These are phyloP conservation scores for Citrullus mucosospermus DNA, from an alignment of 306 rosid species.

Conservation along the genomic window DNA sequence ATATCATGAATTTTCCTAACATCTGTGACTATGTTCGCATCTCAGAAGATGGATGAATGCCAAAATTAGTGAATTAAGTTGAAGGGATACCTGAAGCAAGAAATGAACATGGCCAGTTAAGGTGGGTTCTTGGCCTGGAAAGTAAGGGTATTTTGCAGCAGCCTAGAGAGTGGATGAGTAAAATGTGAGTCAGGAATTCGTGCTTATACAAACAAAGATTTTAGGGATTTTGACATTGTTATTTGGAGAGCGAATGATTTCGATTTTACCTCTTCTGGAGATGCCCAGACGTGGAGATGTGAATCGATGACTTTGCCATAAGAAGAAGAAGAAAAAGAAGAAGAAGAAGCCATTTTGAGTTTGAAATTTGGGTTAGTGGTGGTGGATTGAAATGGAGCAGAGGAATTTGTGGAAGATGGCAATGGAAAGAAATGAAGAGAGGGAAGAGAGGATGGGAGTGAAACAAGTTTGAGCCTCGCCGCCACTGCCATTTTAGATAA, in stretches of 20 bases:
- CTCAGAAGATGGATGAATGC: background rate
- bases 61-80: background rate
- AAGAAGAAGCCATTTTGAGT: background rate
- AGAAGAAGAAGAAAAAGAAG: background rate
- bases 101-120: conserved; percentile 52
- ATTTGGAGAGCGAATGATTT: background rate
- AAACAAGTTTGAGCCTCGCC: background rate
- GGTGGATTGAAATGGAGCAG: background rate
- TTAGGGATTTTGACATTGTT: background rate
- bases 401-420: background rate
- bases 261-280: conserved; percentile 45
- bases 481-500: background rate
- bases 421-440: background rate
- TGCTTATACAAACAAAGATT: background rate
- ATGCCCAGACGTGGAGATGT: conserved; percentile 92
- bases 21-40: background rate
- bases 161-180: conserved; percentile 30
- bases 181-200: background rate
- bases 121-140: conserved; percentile 68
- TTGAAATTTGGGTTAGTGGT: background rate
- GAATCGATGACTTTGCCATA: conserved; percentile 47
- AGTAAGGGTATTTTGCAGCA: conserved; percentile 51
- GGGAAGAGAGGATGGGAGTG: background rate
- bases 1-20: background rate
- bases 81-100: conserved; percentile 46